Conservation (phyloP, 2,329 filamentous ascomycete species). For the Pestalotiopsis sp. region DNA sequence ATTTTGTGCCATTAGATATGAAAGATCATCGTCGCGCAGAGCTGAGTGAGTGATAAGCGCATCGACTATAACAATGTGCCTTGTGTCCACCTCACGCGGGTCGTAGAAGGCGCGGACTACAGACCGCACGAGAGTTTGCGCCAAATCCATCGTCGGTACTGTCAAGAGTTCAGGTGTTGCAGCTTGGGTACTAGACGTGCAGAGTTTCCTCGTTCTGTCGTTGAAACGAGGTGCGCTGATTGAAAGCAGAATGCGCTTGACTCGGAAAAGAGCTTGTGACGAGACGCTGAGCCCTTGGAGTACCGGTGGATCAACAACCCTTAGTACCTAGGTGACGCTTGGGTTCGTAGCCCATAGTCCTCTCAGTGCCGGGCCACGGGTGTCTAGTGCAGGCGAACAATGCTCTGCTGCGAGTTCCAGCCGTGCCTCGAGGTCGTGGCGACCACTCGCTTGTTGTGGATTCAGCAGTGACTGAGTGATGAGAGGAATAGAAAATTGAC, state of each 20-base stretch:
- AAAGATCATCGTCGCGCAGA: slow-evolving; percentile 85
- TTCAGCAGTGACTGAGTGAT: no score
- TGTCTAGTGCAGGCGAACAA: no score
- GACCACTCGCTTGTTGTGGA: no score
- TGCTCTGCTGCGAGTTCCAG: no score
- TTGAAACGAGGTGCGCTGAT: not conserved
- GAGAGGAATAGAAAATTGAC: no score
- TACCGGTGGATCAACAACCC: no score
- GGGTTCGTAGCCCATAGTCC: no score
- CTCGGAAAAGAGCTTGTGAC: not conserved
- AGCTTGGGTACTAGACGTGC: not conserved
- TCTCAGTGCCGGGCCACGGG: no score
- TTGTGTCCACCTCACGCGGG: slow-evolving; percentile 61
- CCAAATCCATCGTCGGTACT: slow-evolving; percentile 47
- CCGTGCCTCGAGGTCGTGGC: no score
- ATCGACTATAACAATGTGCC: slow-evolving; percentile 77
- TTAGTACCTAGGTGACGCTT: no score
- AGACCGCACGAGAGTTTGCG: slow-evolving; percentile 81
- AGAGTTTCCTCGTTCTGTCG: not conserved
- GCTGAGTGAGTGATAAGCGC: slow-evolving; percentile 74
- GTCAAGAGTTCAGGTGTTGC: not conserved
- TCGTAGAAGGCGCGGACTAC: slow-evolving; percentile 80
- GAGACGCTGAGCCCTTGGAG: not conserved
- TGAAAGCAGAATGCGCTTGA: not conserved
- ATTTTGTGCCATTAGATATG: slow-evolving; percentile 84